Evolutionary conservation across 164 flowering plant genomes (phyloP).

Genomic region (Stephania japonica): DNA sequence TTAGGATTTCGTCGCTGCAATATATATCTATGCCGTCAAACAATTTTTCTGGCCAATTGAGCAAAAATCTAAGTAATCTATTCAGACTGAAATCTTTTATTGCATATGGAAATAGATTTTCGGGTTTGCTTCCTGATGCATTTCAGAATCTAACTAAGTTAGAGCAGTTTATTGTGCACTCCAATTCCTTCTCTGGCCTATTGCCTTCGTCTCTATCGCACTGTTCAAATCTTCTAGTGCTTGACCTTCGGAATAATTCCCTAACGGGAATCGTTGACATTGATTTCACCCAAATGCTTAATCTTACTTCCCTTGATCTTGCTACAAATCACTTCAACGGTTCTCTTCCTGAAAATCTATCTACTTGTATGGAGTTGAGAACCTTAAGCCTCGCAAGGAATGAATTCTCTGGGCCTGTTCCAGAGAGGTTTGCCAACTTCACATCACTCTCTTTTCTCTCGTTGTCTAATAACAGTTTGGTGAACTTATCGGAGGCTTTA

Average conservation of each 20-base stretch:
- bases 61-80: constrained; percentile 53
- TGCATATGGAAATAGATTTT: constrained; percentile 43
- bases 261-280: constrained; percentile 42
- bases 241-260: constrained; percentile 74
- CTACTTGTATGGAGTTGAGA: constrained; percentile 46
- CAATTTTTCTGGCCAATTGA: constrained; percentile 56
- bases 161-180: constrained; percentile 47
- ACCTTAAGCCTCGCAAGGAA: constrained; percentile 66
- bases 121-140: constrained; percentile 54
- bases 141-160: constrained; percentile 46
- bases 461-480: constrained; percentile 66
- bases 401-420: constrained; percentile 42
- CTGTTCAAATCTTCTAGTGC: constrained; percentile 48
- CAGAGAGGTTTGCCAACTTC: constrained; percentile 41
- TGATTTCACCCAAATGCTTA: constrained; percentile 46
- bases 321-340: constrained; percentile 63
- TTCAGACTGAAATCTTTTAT: constrained; percentile 39
- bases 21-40: constrained; percentile 49
- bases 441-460: constrained; percentile 54
- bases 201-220: constrained; percentile 49
- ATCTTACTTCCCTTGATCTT: constrained; percentile 64
- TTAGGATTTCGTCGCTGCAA: constrained; percentile 44
- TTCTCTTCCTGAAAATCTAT: constrained; percentile 49
- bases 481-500: constrained; percentile 45
- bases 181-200: constrained; percentile 56